Evolutionary conservation across 1,284 basidiomycete species (phyloP), one percentile per base, ranked within the genome.

Genomic region (Wolfiporia cocos): DNA sequence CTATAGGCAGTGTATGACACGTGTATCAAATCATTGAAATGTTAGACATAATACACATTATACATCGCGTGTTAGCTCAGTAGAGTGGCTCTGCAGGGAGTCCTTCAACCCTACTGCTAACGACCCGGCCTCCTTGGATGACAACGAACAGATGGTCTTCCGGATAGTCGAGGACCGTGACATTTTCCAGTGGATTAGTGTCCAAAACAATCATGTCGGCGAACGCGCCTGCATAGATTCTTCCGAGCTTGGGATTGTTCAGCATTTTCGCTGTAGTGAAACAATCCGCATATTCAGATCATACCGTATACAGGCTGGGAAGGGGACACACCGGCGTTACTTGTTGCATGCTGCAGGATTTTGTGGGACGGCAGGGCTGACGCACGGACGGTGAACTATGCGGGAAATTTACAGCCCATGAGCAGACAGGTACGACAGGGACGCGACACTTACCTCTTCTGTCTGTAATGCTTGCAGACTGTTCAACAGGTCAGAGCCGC

Each of bases 141-240:
- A 70, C 58, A 0, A 55, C 66, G 9, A 56, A 42, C 6, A 68
- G 52, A 47, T 65, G 55, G 21, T 63, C 52, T 43, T 71, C 55
- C 40, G 70, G 59, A 36, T 61, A 56, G 50, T 73, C 69, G 2
- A 75, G 55, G 18, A 73, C 52, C 0, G 56, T 66, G 22, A 73
- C 59, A 48, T 74, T 70, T 26, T 68, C 62, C 39, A 74, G 53
- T 1, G 72, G 72, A 51, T 73, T 70, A 17, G 54, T 55, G 34
- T 67, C 54, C 39, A 74, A 55, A 10, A 74, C 43, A 19, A 74
- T 50, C 4, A 74, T 39, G 48, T 74, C 72, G 3, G 67, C 72
- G 35, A 63, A 63, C 21, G 42, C 11, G 59, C 67, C 35, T 57
- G 34, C 20, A 3, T 42, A 30, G 23, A 55, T 44, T 5, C 34